Base-by-base conservation (phyloP, 768 basidiomycete species). In the Calocybe cyanea region DNA sequence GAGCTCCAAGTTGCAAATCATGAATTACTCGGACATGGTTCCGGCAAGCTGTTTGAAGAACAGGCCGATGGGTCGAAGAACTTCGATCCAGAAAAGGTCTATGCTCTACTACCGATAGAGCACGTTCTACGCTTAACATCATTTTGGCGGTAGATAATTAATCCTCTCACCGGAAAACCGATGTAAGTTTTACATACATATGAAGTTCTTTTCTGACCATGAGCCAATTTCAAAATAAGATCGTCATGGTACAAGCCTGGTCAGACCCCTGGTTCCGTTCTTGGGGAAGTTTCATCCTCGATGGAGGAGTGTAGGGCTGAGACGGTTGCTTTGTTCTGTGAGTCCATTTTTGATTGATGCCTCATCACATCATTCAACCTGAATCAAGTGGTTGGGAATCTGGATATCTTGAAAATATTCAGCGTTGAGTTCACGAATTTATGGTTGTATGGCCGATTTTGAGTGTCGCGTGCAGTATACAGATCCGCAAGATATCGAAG, bases 221-320 rank as follows among this genome's bases (percentile, higher is more conserved):
- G 25, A 28, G 11, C 19, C 10, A 32, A 46, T 19, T 46, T 23
- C 20, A 37, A 25, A 24, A 35, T 11, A 42, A 91, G 87, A 44
- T 73, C 78, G 2, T 83, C 86, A 13, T 93, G 91, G 91, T 94
- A 94, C 64, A 87, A 87, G 60, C 77, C 85, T 25, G 91, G 91
- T 7, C 91, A 92, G 63, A 90, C 86, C 0, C 77, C 88, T 31
- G 86, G 80, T 39, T 82, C 88, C 8, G 83, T 92, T 1, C 72
- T 94, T 1, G 91, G 91, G 0, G 86, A 92, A 49, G 86, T 91
- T 7, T 91, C 88, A 3, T 92, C 90, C 0, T 92, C 91, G 1
- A 80, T 92, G 79, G 92, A 93, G 64, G 91, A 93, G 67, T 92
- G 91, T 55, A 81, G 92, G n/a, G 91, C 91, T 7, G 92, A 94